Evolutionary conservation across 2,329 filamentous ascomycete genomes (phyloP), one percentile per base, ranked within the genome.

Genomic region (Alternaria viburni): DNA sequence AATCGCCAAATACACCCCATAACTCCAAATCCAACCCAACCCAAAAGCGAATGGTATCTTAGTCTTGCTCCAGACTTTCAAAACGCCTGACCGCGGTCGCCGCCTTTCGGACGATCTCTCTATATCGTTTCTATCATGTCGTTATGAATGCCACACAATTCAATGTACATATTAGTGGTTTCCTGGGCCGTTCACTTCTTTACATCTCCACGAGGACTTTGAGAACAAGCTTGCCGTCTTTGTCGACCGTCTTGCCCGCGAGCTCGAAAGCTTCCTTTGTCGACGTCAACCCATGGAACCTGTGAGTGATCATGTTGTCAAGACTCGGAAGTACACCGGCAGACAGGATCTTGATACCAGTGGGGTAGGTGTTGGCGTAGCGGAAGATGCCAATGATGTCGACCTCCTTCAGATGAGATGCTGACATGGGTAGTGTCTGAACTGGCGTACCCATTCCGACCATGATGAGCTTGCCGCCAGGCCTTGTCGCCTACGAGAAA

Each of bases 381-480:
- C 86, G 79, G 75, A 87, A 86, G 7, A 87, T 85, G n/a, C 86
- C 86, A 52, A 87, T 83, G 46, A 87, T 82, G 71, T 87, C 86
- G 7, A 87, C 84, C 73, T 87, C 86, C 32, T 85, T 82, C 64
- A 87, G 68, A 28, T 86, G 85, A n/a, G 86, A 84, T 1, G 84
- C 83, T 7, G 84, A 85, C 69, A 87, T 81, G 3, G 84, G 86
- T 6, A 87, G 74, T 5, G 84, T 86, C 69, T 86, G 85, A 19
- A 85, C 80, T 3, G 85, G 85, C 13, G 85, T 85, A 1, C 86
- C 86, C 86, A 87, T 87, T 7, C 86, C 86, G 44, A 87, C 84
- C 77, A 86, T 85, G 54, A 86, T 80, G 30, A 87, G 76, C 49
- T 84, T 82, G 4, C 85, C 85, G 12, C 86, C 86, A 1, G 85